Conservation (phyloP, 73 alveolate species). For the Tetrahymena elliotti region DNA sequence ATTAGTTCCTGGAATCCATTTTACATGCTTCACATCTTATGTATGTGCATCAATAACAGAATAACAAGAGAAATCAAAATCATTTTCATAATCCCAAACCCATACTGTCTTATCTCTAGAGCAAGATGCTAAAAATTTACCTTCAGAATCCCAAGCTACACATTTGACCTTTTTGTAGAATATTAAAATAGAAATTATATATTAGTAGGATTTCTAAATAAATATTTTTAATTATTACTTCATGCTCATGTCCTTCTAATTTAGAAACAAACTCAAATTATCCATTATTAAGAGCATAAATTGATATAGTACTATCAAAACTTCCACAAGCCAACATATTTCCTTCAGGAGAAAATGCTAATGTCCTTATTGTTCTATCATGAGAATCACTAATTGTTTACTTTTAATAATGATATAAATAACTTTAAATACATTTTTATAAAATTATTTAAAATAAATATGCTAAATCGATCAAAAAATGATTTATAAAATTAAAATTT, state of each 20-base stretch:
- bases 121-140: conserved; percentile 87
- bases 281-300: conserved; percentile 67
- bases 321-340: conserved; percentile 80
- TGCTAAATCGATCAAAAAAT: too few species aligned
- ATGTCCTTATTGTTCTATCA: conserved; percentile 78
- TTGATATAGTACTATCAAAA: conserved; percentile 81
- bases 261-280: conserved; percentile 62
- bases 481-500: too few species aligned
- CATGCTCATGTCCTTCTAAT: conserved; percentile 94
- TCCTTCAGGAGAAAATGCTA: conserved; percentile 85
- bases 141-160: conserved; percentile 84
- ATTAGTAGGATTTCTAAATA: not conserved
- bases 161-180: conserved; percentile 57
- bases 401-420: not conserved
- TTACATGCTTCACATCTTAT: conserved; percentile 86
- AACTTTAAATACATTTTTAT: too few species aligned
- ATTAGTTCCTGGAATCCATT: conserved; percentile 69
- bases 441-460: too few species aligned
- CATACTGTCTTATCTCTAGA: conserved; percentile 91
- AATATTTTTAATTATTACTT: not conserved
- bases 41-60: conserved; percentile 86
- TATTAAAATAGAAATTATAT: not conserved
- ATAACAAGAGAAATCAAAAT: conserved; percentile 69
- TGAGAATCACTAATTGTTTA: conserved; percentile 69
- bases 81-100: conserved; percentile 85